Conservation (phyloP, 768 basidiomycete species). For the Termitomyces sp. region DNA sequence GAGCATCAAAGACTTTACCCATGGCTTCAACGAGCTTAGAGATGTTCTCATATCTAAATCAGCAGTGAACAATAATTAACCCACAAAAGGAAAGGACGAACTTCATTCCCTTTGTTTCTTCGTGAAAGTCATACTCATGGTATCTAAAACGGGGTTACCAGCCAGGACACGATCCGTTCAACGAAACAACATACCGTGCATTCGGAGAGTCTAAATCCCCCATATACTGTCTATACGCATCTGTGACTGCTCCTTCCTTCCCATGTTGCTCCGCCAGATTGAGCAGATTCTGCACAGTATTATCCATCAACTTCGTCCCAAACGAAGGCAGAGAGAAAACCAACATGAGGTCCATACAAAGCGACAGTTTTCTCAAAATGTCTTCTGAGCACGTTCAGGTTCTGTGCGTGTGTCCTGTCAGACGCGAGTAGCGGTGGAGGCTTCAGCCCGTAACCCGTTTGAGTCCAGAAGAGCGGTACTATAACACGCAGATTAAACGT, state of each 20-base stretch:
- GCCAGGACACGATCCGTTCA: not conserved
- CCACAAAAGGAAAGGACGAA: constrained; percentile 24
- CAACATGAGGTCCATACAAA: constrained; percentile 76
- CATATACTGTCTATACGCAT: constrained; percentile 69
- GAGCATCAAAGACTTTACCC: constrained; percentile 67
- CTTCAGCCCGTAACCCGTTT: constrained; percentile 80
- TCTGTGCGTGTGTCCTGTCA: constrained; percentile 69
- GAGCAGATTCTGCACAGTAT: constrained; percentile 55
- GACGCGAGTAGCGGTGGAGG: constrained; percentile 75
- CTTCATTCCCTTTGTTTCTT: constrained; percentile 94
- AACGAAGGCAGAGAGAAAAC: constrained; percentile 7
- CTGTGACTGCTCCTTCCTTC: constrained; percentile 77
- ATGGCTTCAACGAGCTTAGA: constrained; percentile 67
- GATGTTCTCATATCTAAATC: constrained; percentile 83
- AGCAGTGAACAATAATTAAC: not conserved
- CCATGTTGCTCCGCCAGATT: constrained; percentile 91
- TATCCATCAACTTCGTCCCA: constrained; percentile 5
- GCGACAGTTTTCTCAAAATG: constrained; percentile 67
- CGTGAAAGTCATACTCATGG: constrained; percentile 87
- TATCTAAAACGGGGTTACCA: constrained; percentile 40
- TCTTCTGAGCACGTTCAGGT: constrained; percentile 59
- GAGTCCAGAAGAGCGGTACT: constrained; percentile 95
- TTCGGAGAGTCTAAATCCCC: constrained; percentile 49
- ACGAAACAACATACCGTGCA: constrained; percentile 38
- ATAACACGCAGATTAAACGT: constrained; percentile 3